Evolutionary conservation across 176 grass and related monocot genomes (phyloP).

Genomic region (Neostapfia colusana): DNA sequence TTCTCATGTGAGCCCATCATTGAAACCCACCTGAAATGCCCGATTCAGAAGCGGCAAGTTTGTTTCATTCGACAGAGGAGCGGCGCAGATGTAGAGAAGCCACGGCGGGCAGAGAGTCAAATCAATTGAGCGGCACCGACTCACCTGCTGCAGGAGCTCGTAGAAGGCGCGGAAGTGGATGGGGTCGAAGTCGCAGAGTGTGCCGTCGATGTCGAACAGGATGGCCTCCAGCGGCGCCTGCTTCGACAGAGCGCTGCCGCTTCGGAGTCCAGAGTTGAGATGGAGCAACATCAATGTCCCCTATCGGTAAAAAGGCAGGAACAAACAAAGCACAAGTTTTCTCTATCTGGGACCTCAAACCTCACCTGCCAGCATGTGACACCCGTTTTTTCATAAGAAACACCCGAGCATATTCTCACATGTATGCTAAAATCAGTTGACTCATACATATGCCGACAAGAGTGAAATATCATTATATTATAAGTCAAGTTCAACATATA

Average conservation of each 20-base stretch:
- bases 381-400: no score
- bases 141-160: slow-evolving; percentile 65
- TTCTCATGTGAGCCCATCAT: no score
- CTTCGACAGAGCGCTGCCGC: slow-evolving; percentile 35
- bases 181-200: slow-evolving; percentile 76
- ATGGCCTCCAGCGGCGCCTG: slow-evolving; percentile 73
- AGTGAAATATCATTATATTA: no score
- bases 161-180: slow-evolving; percentile 76
- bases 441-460: no score
- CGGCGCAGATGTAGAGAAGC: neutral
- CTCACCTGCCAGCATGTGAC: no score
- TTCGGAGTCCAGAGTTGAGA: slow-evolving; percentile 27
- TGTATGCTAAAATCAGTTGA: no score
- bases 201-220: slow-evolving; percentile 85
- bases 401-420: no score
- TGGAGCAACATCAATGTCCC: neutral
- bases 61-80: neutral
- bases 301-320: neutral
- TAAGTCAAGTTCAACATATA: no score
- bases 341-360: neutral
- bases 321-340: neutral
- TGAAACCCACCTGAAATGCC: slow-evolving; percentile 50
- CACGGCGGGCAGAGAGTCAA: neutral
- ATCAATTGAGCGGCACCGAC: neutral
- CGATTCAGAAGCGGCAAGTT: neutral